phyloP scores from a whole-genome alignment of 495 filamentous ascomycete genomes.

The Pseudoneurospora amorphoporcata region DNA sequence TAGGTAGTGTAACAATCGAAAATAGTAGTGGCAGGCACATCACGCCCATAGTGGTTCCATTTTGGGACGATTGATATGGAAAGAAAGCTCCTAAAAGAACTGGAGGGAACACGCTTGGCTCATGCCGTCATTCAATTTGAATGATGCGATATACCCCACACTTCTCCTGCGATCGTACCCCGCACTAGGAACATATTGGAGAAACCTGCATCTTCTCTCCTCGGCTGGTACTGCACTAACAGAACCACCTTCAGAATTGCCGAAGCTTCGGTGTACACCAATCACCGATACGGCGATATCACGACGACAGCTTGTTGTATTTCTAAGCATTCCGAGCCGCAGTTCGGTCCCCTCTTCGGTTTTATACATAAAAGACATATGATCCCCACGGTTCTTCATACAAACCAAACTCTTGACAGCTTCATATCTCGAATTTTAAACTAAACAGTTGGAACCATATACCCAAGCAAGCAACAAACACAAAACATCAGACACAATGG shows the following conservation, averaged over 20 bases:
- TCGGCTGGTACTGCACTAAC: not conserved
- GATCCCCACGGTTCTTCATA: not conserved
- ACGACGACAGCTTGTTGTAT: not conserved
- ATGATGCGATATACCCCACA: not conserved
- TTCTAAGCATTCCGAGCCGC: not conserved
- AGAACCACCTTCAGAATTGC: not conserved
- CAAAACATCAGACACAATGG: conserved; percentile 5
- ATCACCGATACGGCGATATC: not conserved
- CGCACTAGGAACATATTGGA: not conserved
- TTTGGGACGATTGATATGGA: not conserved
- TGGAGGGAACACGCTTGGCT: not conserved
- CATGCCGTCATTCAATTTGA: not conserved
- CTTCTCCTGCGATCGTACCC: not conserved
- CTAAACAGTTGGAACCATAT: not conserved
- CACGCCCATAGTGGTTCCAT: not conserved
- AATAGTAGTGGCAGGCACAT: not conserved
- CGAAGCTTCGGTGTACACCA: not conserved
- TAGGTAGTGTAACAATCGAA: not conserved
- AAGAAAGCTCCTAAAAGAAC: not conserved
- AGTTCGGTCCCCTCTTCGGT: not conserved
- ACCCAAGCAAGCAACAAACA: not conserved
- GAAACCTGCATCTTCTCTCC: not conserved
- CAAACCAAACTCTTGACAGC: not conserved
- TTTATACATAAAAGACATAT: not conserved
- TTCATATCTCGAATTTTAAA: not conserved